A percentile compares a stretch with the other conserved stretches of the same genome.
Conservation (phyloP, 768 basidiomycete species). For the Pholiota microspora region DNA sequence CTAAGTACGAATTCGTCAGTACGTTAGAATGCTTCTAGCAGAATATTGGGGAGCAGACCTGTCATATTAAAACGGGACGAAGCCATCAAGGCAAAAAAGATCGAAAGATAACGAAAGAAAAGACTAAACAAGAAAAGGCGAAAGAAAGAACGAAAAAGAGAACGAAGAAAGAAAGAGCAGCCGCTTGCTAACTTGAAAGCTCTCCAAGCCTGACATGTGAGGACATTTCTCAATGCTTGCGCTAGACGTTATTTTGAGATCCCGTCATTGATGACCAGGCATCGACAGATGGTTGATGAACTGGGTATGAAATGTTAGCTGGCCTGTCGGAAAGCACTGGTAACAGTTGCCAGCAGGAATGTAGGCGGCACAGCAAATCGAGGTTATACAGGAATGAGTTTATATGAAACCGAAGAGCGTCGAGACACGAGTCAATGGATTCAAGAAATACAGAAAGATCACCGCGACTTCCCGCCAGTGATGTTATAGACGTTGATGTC, state of each 20-base stretch:
- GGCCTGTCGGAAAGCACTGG: background rate
- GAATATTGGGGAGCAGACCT: conserved; percentile 22
- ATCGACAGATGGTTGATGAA: conserved; percentile 10
- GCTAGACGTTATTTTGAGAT: background rate
- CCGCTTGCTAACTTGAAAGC: conserved; percentile 6
- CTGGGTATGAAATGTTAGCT: background rate
- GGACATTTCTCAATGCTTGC: background rate
- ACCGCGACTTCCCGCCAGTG: too few species aligned
- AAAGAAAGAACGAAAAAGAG: conserved; percentile 21
- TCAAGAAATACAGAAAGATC: too few species aligned
- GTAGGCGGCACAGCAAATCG: background rate
- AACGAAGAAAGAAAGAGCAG: conserved; percentile 18
- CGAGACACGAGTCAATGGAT: conserved; percentile 4
- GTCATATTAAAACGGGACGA: conserved; percentile 35
- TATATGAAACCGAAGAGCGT: too few species aligned
- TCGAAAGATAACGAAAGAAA: conserved; percentile 16
- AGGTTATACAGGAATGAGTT: too few species aligned
- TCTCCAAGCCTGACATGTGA: conserved; percentile 3
- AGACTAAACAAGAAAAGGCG: conserved; percentile 14
- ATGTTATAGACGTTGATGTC: too few species aligned
- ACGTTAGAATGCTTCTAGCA: background rate
- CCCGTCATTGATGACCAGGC: background rate
- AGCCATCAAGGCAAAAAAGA: conserved; percentile 45
- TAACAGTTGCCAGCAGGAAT: conserved; percentile 3
- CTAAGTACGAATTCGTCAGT: conserved; percentile 31